Evolutionary conservation across 257 asterid genomes (phyloP).

Genomic region (Solanum boliviense): DNA sequence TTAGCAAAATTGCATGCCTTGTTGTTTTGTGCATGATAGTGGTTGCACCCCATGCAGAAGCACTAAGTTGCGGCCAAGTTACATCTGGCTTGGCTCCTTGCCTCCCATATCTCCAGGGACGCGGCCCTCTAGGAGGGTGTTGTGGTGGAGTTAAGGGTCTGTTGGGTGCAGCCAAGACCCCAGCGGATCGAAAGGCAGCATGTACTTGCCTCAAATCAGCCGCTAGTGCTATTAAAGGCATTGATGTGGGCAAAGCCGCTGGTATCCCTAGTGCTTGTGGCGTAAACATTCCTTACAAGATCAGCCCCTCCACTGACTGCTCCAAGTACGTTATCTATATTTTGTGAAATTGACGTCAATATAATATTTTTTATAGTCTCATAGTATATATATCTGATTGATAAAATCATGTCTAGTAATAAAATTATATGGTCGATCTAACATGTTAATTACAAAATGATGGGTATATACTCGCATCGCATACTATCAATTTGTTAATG

Average conservation of each 20-base stretch:
- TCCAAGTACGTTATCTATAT: background rate
- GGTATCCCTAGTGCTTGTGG: constrained; percentile 3
- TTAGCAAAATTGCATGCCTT: background rate
- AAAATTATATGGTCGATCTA: too few relatives aligned
- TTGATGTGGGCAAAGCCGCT: background rate
- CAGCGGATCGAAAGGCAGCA: constrained; percentile 1
- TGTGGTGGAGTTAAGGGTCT: background rate
- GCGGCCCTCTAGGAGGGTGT: background rate
- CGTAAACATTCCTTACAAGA: constrained; percentile 2
- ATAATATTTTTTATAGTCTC: too few relatives aligned
- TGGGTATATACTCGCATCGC: too few relatives aligned
- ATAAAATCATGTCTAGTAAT: too few relatives aligned
- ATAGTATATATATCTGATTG: too few relatives aligned
- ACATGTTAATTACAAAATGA: background rate
- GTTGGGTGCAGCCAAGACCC: background rate
- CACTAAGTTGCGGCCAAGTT: background rate
- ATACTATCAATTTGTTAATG: background rate
- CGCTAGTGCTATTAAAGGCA: background rate
- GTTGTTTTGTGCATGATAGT: background rate
- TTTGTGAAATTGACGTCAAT: too few relatives aligned
- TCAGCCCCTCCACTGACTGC: constrained; percentile 14
- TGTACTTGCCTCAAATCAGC: constrained; percentile 11
- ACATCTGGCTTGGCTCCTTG: background rate
- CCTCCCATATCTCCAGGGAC: background rate
- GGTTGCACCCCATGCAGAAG: constrained; percentile 6